phyloP scores from a whole-genome alignment of 2,329 filamentous ascomycete genomes.

The Colletotrichum shisoi region DNA sequence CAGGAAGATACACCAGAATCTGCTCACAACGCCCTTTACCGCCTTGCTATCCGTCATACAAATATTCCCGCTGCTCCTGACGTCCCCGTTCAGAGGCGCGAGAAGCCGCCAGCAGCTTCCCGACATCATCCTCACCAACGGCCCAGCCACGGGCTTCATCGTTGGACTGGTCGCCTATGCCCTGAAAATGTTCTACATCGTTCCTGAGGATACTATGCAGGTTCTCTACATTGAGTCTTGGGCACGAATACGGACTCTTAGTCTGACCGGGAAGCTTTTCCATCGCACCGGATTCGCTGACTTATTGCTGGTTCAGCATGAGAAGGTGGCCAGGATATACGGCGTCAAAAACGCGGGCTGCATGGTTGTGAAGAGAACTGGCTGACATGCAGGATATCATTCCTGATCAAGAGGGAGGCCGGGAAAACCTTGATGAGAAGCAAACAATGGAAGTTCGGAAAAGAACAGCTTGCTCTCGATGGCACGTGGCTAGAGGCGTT shows the following conservation, averaged over 20 bases:
- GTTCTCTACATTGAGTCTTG: conserved; percentile 92
- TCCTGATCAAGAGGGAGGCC: neutral
- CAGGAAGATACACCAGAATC: conserved; percentile 80
- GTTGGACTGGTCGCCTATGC: conserved; percentile 63
- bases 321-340: conserved; percentile 62
- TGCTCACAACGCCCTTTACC: conserved; percentile 75
- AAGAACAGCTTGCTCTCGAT: neutral
- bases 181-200: conserved; percentile 56
- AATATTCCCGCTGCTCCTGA: conserved; percentile 65
- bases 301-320: conserved; percentile 84
- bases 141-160: conserved; percentile 86
- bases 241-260: conserved; percentile 83
- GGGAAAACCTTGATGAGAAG: neutral
- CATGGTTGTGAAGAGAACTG: conserved; percentile 45
- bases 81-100: conserved; percentile 43
- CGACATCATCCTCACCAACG: conserved; percentile 83
- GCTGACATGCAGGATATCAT: neutral
- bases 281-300: conserved; percentile 71
- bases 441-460: neutral
- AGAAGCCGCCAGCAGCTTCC: conserved; percentile 59
- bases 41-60: conserved; percentile 70
- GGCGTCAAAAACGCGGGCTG: conserved; percentile 51
- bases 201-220: conserved; percentile 66
- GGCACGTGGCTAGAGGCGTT: neutral
- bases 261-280: conserved; percentile 83